Conservation (phyloP, 2,329 filamentous ascomycete species). For the Fusarium globosum region DNA sequence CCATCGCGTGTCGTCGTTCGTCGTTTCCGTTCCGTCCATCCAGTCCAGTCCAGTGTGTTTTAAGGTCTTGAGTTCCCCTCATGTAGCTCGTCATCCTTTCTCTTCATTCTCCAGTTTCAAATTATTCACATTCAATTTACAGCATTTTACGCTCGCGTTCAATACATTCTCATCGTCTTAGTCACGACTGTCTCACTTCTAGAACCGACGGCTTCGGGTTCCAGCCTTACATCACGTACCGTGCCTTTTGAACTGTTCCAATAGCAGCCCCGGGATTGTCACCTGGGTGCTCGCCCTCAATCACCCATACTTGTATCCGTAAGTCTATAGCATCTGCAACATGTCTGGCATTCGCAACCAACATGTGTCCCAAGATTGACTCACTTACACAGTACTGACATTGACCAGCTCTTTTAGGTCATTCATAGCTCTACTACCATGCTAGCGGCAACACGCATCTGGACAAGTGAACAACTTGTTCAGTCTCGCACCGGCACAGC, state of each 20-base stretch:
- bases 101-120: slow-evolving; percentile 10
- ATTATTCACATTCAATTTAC: not conserved
- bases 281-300: slow-evolving; percentile 15
- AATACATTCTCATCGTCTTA: slow-evolving; percentile 8
- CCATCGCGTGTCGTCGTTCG: slow-evolving; percentile 27
- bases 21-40: slow-evolving; percentile 21
- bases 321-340: slow-evolving; percentile 2
- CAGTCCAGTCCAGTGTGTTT: slow-evolving; percentile 7
- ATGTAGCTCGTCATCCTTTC: slow-evolving; percentile 13
- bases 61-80: slow-evolving; percentile 32
- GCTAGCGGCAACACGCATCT: slow-evolving; percentile 43
- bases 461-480: slow-evolving; percentile 46
- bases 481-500: slow-evolving; percentile 29
- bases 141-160: slow-evolving; percentile 7
- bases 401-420: not conserved
- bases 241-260: slow-evolving; percentile 7
- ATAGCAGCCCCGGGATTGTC: slow-evolving; percentile 13
- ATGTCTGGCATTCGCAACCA: not conserved
- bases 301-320: slow-evolving; percentile 1
- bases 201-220: not conserved
- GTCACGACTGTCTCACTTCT: slow-evolving; percentile 21
- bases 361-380: not conserved
- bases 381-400: not conserved
- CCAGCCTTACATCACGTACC: not conserved
- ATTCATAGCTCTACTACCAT: slow-evolving; percentile 24